These are phyloP conservation scores for Fusarium tjaetaba DNA, from an alignment of 2,329 filamentous ascomycete species.

Conservation along the genomic window DNA sequence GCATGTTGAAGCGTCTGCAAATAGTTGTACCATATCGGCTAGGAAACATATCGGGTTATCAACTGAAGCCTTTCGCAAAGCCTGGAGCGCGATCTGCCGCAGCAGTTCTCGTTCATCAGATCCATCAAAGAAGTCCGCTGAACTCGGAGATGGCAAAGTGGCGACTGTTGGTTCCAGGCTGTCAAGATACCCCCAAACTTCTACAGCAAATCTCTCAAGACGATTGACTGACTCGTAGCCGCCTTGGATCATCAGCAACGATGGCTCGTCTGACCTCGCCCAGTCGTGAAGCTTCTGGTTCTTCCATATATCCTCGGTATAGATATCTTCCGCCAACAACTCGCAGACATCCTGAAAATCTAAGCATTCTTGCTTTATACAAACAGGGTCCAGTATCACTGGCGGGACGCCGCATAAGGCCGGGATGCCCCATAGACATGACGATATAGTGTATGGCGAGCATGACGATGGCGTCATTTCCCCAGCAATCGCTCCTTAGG, in stretches of 20 bases:
- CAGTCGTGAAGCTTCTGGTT: not conserved
- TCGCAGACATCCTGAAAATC: not conserved
- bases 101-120: not conserved
- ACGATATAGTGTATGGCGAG: rapidly evolving
- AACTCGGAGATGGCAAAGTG: rapidly evolving
- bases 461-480: rapidly evolving
- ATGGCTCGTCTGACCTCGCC: not conserved
- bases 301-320: not conserved
- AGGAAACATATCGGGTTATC: rapidly evolving
- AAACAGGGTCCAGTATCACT: not conserved
- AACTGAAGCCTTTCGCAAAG: not conserved
- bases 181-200: rapidly evolving
- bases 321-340: not conserved
- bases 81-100: not conserved
- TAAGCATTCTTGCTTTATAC: not conserved
- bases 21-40: not conserved
- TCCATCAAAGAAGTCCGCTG: rapidly evolving
- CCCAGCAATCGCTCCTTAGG: rapidly evolving
- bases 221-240: not conserved
- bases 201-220: not conserved
- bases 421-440: not conserved
- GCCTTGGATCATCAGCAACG: not conserved
- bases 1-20: not conserved
- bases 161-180: not conserved
- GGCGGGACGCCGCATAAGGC: rapidly evolving